phyloP scores from a whole-genome alignment of 2,329 filamentous ascomycete genomes.

The Colletotrichum magnum region DNA sequence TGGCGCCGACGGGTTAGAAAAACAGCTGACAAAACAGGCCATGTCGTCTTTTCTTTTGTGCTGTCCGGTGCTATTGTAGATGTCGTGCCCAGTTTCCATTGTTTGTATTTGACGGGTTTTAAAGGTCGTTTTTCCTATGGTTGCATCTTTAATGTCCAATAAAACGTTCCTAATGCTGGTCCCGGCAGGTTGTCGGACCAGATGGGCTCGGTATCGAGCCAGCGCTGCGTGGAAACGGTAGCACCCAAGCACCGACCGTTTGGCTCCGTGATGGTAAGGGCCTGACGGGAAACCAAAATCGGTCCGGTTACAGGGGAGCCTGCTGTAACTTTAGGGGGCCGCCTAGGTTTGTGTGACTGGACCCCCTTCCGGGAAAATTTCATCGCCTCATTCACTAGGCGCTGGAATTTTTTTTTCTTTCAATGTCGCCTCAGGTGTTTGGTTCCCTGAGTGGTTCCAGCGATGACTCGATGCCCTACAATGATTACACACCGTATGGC shows the following conservation, averaged over 20 bases:
- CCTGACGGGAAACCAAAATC: background rate
- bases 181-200: background rate
- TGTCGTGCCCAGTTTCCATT: too few relatives aligned
- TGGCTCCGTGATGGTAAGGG: constrained; percentile 14
- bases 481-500: too few relatives aligned
- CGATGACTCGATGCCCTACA: background rate
- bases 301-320: background rate
- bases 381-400: constrained; percentile 15
- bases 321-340: too few relatives aligned
- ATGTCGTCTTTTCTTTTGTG: background rate
- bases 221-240: background rate
- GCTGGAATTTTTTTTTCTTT: too few relatives aligned
- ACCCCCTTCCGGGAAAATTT: constrained; percentile 20
- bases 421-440: too few relatives aligned
- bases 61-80: too few relatives aligned
- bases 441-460: too few relatives aligned
- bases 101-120: too few relatives aligned
- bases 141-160: constrained; percentile 1
- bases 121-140: too few relatives aligned
- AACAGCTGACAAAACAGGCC: constrained; percentile 37
- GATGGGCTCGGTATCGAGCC: constrained; percentile 20
- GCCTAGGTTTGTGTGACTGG: background rate
- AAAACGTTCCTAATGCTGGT: background rate
- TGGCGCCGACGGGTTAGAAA: constrained; percentile 20
- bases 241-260: constrained; percentile 17